phyloP scores from a whole-genome alignment of 768 basidiomycete species.

The Clavaria fumosa region DNA sequence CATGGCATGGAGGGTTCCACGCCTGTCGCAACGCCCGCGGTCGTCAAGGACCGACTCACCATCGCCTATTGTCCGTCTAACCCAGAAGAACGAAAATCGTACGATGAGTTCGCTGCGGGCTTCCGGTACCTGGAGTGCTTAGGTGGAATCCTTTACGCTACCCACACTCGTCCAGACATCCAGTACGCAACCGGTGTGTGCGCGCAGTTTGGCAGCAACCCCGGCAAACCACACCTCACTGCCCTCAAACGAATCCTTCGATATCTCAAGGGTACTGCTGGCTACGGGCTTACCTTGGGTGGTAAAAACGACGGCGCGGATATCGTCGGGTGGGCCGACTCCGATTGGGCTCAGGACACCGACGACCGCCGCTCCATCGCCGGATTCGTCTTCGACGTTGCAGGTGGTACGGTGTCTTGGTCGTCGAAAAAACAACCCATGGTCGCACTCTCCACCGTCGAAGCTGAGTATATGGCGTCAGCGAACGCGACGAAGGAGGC shows the following conservation, averaged over 20 bases:
- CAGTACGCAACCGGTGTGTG: constrained; percentile 12
- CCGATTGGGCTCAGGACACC: constrained; percentile 15
- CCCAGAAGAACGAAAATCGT: constrained; percentile 9
- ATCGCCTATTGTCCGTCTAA: too few species aligned
- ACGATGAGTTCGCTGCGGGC: constrained; percentile 11
- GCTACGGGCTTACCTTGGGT: constrained; percentile 8
- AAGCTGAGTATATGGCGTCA: constrained; percentile 29
- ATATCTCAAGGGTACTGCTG: constrained; percentile 10
- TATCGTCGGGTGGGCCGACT: constrained; percentile 10
- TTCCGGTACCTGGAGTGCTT: constrained; percentile 17
- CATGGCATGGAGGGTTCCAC: constrained; percentile 11
- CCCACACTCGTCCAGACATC: constrained; percentile 18
- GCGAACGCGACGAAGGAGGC: constrained; percentile 20
- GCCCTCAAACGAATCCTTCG: constrained; percentile 11
- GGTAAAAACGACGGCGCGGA: not conserved
- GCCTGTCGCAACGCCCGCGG: constrained; percentile 12
- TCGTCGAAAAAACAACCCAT: constrained; percentile 23
- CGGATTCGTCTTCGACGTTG: constrained; percentile 20
- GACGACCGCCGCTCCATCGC: constrained; percentile 16
- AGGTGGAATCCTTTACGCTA: too few species aligned
- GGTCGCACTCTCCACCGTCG: constrained; percentile 24
- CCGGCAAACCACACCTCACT: constrained; percentile 14
- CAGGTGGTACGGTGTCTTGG: constrained; percentile 26
- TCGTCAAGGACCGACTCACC: constrained; percentile 8
- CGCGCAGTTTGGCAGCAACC: constrained; percentile 17